Evolutionary conservation across 2,329 filamentous ascomycete species (phyloP).

Genomic region (Xylariaceae sp.): DNA sequence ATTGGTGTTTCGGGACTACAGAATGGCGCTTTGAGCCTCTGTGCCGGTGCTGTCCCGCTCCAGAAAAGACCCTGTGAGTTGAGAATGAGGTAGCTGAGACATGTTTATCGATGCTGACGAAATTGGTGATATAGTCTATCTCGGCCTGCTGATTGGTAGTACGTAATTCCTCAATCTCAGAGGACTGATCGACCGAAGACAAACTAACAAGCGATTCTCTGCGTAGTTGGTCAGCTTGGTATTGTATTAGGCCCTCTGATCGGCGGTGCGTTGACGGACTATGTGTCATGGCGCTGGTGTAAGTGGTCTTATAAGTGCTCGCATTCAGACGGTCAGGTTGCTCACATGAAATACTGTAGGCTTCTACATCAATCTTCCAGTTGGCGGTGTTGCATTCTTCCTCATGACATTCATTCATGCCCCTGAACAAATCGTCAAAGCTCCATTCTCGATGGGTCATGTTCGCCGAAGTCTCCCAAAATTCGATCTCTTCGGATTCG

Average conservation of each 20-base stretch:
- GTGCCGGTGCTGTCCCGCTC: conserved; percentile 37
- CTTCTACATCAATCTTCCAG: conserved; percentile 42
- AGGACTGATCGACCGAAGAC: background rate
- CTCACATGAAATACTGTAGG: conserved; percentile 19
- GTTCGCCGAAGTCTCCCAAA: conserved; percentile 28
- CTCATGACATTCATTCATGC: conserved; percentile 32
- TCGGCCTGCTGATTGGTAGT: conserved; percentile 46
- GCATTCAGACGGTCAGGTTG: background rate
- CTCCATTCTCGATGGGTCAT: conserved; percentile 19
- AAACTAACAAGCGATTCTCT: too few relatives aligned
- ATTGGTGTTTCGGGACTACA: conserved; percentile 48
- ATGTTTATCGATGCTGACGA: background rate
- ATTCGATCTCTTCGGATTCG: conserved; percentile 41
- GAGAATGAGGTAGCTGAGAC: background rate
- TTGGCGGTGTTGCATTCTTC: conserved; percentile 34
- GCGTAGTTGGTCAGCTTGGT: background rate
- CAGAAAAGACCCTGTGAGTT: conserved; percentile 37
- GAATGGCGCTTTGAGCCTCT: conserved; percentile 50
- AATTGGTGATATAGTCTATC: conserved; percentile 9
- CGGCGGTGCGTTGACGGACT: conserved; percentile 40
- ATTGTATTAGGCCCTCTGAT: conserved; percentile 40
- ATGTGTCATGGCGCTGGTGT: conserved; percentile 44
- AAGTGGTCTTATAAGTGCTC: conserved; percentile 7
- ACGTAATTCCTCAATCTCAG: conserved; percentile 34
- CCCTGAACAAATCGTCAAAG: conserved; percentile 35